Evolutionary conservation across 352 stramenopile genomes (phyloP), one percentile per base, ranked within the genome.

Genomic region (Globisporangium megalacanthum): DNA sequence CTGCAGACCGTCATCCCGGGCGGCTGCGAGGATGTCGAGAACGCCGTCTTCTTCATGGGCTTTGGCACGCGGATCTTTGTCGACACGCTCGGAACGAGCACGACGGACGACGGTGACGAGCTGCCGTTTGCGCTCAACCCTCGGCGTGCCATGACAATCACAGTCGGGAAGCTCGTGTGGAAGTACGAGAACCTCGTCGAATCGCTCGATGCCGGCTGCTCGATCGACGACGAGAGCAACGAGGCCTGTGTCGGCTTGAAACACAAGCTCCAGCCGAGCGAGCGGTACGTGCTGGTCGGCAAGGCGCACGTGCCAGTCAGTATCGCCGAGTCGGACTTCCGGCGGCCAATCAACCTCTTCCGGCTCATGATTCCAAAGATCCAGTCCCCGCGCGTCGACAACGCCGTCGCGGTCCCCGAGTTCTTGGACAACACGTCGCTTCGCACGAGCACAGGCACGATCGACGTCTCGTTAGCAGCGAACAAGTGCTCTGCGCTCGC

Each of bases 121-220:
- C 14, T 51, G 20, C 53, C 60, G 8, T 66, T 49, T 3, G 54
- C 42, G 4, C 48, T 48, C 48, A 66, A 66, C 35, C 60, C 60
- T 17, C 49, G 48, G 7, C 60, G 66, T 10, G 65, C 54, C 14
- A 54, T 80, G 5, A 17, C 53, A n/a, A 39, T 81, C 20, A 73
- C 70, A 22, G 69, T 80, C 20, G 68, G 61, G 4, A 74, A 68
- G 20, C 49, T 85, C 14, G 71, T 64, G 11, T 85, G 75, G 75
- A 63, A 36, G 29, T 75, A 70, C 42, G 59, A 70, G 19, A 37
- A 58, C 22, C 48, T 69, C 45, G 49, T 52, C 10, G 47, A 69
- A 29, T 54, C 52, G 6, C 79, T 70, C 15, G 59, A n/a, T 6
- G 54, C 54, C 4, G 60, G 62, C n/a, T 52, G 54, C 1, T 36